These are phyloP conservation scores for Eremothecium coryli DNA, from an alignment of 1,139 yeast species.

Conservation along the genomic window DNA sequence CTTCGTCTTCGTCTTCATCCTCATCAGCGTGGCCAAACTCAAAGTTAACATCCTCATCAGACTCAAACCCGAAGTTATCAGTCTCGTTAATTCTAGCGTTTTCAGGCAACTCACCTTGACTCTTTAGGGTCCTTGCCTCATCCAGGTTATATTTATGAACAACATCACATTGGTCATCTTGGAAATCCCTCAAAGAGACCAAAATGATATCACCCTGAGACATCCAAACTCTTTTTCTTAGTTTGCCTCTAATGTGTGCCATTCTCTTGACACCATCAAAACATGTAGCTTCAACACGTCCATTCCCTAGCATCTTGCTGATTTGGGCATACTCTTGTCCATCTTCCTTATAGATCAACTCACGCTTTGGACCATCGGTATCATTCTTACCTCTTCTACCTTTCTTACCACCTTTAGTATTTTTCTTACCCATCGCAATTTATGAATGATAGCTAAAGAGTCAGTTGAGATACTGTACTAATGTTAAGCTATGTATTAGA, in stretches of 20 bases:
- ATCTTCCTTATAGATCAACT: slow-evolving; percentile 82
- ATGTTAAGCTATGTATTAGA: no score
- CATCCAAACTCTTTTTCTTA: slow-evolving; percentile 99
- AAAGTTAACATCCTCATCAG: slow-evolving; percentile 95
- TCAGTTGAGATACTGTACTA: background rate
- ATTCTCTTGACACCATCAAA: slow-evolving; percentile 89
- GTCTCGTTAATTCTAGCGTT: slow-evolving; percentile 96
- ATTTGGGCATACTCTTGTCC: slow-evolving; percentile 99
- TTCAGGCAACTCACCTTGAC: slow-evolving; percentile 94
- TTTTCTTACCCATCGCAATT: slow-evolving; percentile 30
- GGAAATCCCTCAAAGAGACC: slow-evolving; percentile 95
- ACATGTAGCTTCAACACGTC: slow-evolving; percentile 90
- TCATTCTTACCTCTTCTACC: slow-evolving; percentile 99
- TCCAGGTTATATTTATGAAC: slow-evolving; percentile 94
- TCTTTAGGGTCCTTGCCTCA: slow-evolving; percentile 95
- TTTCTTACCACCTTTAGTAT: slow-evolving; percentile 45
- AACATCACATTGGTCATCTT: slow-evolving; percentile 96
- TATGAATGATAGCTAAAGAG: background rate
- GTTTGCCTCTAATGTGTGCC: slow-evolving; percentile 97
- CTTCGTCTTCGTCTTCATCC: slow-evolving; percentile 60
- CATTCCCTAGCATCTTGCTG: slow-evolving; percentile 96
- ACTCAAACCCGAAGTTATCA: slow-evolving; percentile 93
- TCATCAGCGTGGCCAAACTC: slow-evolving; percentile 95
- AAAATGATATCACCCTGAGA: slow-evolving; percentile 96
- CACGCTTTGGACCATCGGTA: slow-evolving; percentile 86